phyloP scores from a whole-genome alignment of 2,329 filamentous ascomycete genomes.

The Phialophora tarda region DNA sequence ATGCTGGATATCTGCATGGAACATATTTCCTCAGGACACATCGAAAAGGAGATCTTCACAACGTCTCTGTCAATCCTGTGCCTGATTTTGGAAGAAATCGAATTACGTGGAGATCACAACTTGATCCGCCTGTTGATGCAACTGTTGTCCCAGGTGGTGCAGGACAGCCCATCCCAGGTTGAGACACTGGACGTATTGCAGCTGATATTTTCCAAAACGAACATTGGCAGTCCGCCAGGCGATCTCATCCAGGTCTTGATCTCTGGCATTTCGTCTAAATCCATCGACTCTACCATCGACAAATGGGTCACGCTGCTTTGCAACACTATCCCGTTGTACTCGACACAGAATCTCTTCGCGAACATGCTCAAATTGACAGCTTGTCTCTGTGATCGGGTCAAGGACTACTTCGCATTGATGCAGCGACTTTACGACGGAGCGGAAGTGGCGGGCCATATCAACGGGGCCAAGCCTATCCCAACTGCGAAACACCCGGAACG shows the following conservation, averaged over 20 bases:
- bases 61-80: slow-evolving; percentile 29
- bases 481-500: slow-evolving; percentile 45
- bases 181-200: slow-evolving; percentile 36
- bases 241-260: slow-evolving; percentile 78
- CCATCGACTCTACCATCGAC: slow-evolving; percentile 78
- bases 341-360: slow-evolving; percentile 80
- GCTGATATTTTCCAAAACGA: slow-evolving; percentile 29
- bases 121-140: slow-evolving; percentile 32
- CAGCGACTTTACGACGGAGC: slow-evolving; percentile 64
- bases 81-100: slow-evolving; percentile 30
- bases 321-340: slow-evolving; percentile 82
- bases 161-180: slow-evolving; percentile 29
- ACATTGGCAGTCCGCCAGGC: slow-evolving; percentile 59
- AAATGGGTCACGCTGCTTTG: slow-evolving; percentile 89
- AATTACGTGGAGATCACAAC: slow-evolving; percentile 18
- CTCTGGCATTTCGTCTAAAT: slow-evolving; percentile 75
- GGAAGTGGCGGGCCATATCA: slow-evolving; percentile 36
- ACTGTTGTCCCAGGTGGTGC: slow-evolving; percentile 22
- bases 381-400: slow-evolving; percentile 81
- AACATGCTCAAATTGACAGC: slow-evolving; percentile 86
- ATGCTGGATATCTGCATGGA: slow-evolving; percentile 31
- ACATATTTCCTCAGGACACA: slow-evolving; percentile 14
- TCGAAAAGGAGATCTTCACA: slow-evolving; percentile 19
- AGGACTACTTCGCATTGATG: slow-evolving; percentile 72
- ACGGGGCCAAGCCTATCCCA: slow-evolving; percentile 13